Base-by-base conservation (phyloP, 2,329 filamentous ascomycete genomes). In the Dryadomyces quercus-mongolicae region DNA sequence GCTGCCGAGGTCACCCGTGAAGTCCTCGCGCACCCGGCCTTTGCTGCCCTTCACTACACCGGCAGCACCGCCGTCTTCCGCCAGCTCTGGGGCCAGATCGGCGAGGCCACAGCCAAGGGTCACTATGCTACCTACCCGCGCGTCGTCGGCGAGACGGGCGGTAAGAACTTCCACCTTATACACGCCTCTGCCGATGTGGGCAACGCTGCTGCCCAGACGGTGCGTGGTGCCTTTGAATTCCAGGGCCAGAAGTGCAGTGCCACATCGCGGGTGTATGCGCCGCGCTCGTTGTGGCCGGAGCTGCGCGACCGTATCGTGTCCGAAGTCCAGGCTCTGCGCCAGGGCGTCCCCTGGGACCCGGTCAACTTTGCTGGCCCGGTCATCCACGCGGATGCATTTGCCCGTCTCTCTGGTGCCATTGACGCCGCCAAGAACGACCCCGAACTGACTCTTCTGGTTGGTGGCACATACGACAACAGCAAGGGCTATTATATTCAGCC, bases 11-110 rank as follows among this genome's bases (percentile, higher is more conserved):
- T 96, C 56, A 96, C 91, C 55, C 82, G 84, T 66, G 77, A 79
- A 40, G 86, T 88, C 10, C 78, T 96, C 47, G 76, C 76, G 52
- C 88, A 93, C 74, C 81, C 74, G 61, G 76, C 94, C 56, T 93
- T 97, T 63, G 85, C 91, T 9, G 86, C 88, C n/a, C 81, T 97
- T 21, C 90, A 96, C 74, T 97, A 91, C 75, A 97, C 91, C 1
- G 92, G 92, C 57, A 93, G 86, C 73, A 96, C 92, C 0, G 82
- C 83, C 51, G 88, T 97, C 34, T 96, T 97, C 82, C 85, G 89
- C 58, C 82, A 83, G 64, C 76, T 97, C 13, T 95, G 94, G 67
- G 88, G 88, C 18, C 81, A 88, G 67, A 95, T 96, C 63, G 88
- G 88, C 12, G 75, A 79, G 59, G 88, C 87, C 44, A 84, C 94